Evolutionary conservation across 352 stramenopile genomes (phyloP).

Genomic region (Blastocystis sp.): DNA sequence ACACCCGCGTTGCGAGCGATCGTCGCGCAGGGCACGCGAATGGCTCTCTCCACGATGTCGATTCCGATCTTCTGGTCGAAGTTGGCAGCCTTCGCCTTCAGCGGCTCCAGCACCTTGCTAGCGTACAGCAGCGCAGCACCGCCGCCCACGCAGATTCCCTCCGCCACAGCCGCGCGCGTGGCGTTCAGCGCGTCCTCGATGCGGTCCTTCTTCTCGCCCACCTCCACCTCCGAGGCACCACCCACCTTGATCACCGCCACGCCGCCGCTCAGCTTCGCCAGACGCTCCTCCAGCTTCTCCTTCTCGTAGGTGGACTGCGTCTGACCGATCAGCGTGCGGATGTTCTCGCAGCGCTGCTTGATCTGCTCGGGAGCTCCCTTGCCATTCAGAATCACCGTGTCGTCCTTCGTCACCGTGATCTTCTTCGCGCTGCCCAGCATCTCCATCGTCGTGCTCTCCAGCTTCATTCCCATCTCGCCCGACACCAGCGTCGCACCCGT

Average conservation of each 20-base stretch:
- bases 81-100: slow-evolving; percentile 64
- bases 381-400: slow-evolving; percentile 93
- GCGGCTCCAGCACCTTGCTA: slow-evolving; percentile 70
- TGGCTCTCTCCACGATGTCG: slow-evolving; percentile 69
- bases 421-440: slow-evolving; percentile 87
- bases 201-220: slow-evolving; percentile 98
- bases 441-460: slow-evolving; percentile 85
- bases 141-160: slow-evolving; percentile 95
- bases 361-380: slow-evolving; percentile 80
- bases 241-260: slow-evolving; percentile 99
- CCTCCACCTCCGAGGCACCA: slow-evolving; percentile 91
- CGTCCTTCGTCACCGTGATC: slow-evolving; percentile 93
- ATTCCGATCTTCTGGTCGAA: slow-evolving; percentile 58
- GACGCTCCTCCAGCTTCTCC: slow-evolving; percentile 98
- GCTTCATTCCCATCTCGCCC: slow-evolving; percentile 92
- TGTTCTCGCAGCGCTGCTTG: slow-evolving; percentile 85
- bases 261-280: slow-evolving; percentile 94
- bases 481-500: slow-evolving; percentile 92
- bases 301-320: slow-evolving; percentile 98
- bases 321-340: slow-evolving; percentile 82
- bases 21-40: slow-evolving; percentile 81
- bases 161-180: slow-evolving; percentile 90
- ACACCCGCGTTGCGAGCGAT: slow-evolving; percentile 95
- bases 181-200: slow-evolving; percentile 98
- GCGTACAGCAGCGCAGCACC: slow-evolving; percentile 91